phyloP scores from a whole-genome alignment of 345 rosid genomes.

The Linum usitatissimum region DNA sequence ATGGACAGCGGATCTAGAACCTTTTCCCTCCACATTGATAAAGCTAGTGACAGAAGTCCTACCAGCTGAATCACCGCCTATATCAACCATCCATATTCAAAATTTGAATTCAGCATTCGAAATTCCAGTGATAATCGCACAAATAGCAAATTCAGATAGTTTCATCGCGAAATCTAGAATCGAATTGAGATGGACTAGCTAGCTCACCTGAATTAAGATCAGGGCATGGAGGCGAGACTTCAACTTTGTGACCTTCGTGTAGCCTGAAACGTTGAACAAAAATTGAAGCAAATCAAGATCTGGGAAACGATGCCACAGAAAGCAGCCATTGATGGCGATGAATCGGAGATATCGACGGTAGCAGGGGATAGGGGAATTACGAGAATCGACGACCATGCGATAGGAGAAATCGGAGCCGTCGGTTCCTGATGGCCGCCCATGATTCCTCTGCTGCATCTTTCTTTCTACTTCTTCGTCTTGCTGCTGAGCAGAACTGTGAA shows the following conservation, averaged over 20 bases:
- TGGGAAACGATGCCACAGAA: not conserved
- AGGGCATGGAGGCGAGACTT: slow-evolving; percentile 29
- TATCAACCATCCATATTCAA: slow-evolving; percentile 3
- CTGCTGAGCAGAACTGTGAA: not conserved
- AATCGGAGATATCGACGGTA: not conserved
- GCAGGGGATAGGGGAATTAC: slow-evolving; percentile 24
- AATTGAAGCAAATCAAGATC: not conserved
- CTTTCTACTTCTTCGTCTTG: slow-evolving; percentile 37
- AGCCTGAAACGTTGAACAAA: slow-evolving; percentile 23
- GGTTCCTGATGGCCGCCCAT: slow-evolving; percentile 56
- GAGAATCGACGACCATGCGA: slow-evolving; percentile 85
- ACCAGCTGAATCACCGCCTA: slow-evolving; percentile 36
- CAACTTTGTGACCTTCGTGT: slow-evolving; percentile 44
- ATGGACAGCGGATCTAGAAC: slow-evolving; percentile 13
- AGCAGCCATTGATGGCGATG: not conserved
- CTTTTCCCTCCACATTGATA: slow-evolving; percentile 15
- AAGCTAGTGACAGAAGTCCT: slow-evolving; percentile 23
- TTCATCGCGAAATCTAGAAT: not conserved
- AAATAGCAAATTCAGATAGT: not conserved
- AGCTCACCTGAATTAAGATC: slow-evolving; percentile 32
- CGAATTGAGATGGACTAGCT: not conserved
- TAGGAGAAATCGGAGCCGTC: slow-evolving; percentile 82
- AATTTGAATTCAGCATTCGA: too few relatives aligned
- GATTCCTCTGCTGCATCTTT: slow-evolving; percentile 20
- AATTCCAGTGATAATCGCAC: not conserved